Base-by-base conservation (phyloP, 1,139 yeast genomes). In the Kodamaea derodonti region DNA sequence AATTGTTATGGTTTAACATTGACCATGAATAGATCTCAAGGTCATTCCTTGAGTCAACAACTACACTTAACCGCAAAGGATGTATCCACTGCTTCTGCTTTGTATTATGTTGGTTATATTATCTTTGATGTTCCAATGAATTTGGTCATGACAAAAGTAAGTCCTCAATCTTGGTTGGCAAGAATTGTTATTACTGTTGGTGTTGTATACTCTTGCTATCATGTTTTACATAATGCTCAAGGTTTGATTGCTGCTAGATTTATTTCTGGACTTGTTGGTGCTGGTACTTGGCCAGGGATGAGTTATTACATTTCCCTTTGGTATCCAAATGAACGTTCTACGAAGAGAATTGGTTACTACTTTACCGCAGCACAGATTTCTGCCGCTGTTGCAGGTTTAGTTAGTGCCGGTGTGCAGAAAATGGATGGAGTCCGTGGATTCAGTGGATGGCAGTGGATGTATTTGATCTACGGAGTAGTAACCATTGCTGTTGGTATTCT, bases 221-320 rank as follows among this genome's bases (percentile, higher is more conserved):
- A 78, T 9, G 79, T 84, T 0, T 65, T 84, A 37, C 39, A 51
- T 10, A 72, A 65, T 37, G 62, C 72, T 10, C 54, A 69, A 3
- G 94, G 94, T 2, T 61, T 85, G 20, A 78, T 80, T 34, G 95
- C 90, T 3, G 60, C 79, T 29, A 71, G 95, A 43, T 78, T 86
- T 38, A 70, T 87, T 40, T 75, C 85, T 16, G 96, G 96, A 31
- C 51, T 83, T 39, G 84, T 83, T 39, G 88, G 88, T 33, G 95
- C 95, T 9, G 96, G 96, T 25, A 80, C 88, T 3, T 87, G 95
- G 95, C 96, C 96, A 1, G 96, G 95, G 9, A 69, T 87, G 80
- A 80, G 90, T 16, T 86, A 85, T 59, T 87, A 85, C 50, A 70
- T 87, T 29, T 77, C 90, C 1, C 65, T 85, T 47, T 87, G 95